Conservation (phyloP, 768 basidiomycete genomes). For the Kwoniella shandongensis region DNA sequence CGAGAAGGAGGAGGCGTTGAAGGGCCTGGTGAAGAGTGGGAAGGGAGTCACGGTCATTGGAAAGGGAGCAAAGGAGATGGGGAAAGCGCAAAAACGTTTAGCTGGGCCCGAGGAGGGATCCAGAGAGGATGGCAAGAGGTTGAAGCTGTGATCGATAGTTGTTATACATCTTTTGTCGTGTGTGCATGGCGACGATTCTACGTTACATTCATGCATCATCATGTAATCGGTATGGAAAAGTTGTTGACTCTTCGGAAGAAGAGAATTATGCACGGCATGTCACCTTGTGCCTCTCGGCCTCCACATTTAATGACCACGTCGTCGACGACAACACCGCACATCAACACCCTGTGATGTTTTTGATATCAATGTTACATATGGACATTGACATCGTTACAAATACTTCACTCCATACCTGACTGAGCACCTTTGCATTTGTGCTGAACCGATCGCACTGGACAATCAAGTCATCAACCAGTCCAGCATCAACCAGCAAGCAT, state of each 20-base stretch:
- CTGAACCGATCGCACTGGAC: too few relatives aligned
- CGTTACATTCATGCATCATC: too few relatives aligned
- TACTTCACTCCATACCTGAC: too few relatives aligned
- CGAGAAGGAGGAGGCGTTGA: constrained; percentile 81
- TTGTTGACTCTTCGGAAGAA: too few relatives aligned
- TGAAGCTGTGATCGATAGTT: constrained; percentile 33
- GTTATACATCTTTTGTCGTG: constrained; percentile 5
- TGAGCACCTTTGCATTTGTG: too few relatives aligned
- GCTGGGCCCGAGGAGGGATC: constrained; percentile 14
- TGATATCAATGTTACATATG: too few relatives aligned
- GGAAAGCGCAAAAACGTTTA: constrained; percentile 29
- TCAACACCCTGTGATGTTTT: too few relatives aligned
- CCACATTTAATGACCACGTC: constrained; percentile 19
- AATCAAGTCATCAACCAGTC: too few relatives aligned
- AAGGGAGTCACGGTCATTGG: constrained; percentile 56
- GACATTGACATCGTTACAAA: too few relatives aligned
- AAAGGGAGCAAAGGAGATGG: constrained; percentile 40
- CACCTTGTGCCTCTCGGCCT: constrained; percentile 7
- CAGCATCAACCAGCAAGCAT: too few relatives aligned
- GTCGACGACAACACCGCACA: constrained; percentile 1
- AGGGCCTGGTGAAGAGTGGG: constrained; percentile 72
- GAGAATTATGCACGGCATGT: neutral
- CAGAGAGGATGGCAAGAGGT: constrained; percentile 39
- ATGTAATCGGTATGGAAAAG: too few relatives aligned
- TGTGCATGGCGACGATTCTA: constrained; percentile 17